phyloP scores from a whole-genome alignment of 1,284 basidiomycete genomes.

The Psilocybe mexicana region DNA sequence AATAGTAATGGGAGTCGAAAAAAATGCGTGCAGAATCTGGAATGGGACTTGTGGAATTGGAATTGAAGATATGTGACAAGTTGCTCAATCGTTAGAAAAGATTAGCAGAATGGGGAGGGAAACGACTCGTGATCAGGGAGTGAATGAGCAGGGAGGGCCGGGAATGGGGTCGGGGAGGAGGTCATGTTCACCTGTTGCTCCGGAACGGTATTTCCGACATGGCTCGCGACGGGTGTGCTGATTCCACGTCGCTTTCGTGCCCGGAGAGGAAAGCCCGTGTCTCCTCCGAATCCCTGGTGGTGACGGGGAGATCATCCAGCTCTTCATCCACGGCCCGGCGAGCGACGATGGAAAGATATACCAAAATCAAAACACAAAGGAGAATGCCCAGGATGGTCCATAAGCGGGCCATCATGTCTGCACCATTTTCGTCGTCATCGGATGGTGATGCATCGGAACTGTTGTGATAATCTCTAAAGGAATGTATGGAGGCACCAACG shows the following conservation, averaged over 20 bases:
- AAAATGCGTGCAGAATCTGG: background rate
- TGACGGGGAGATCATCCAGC: constrained; percentile 52
- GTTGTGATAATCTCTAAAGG: constrained; percentile 70
- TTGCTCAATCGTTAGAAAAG: too few species aligned
- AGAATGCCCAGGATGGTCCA: constrained; percentile 71
- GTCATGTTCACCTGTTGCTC: constrained; percentile 24
- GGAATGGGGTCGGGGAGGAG: constrained; percentile 24
- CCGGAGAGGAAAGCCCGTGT: constrained; percentile 43
- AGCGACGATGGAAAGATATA: constrained; percentile 81
- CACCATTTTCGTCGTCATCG: constrained; percentile 41
- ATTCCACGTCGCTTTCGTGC: constrained; percentile 32
- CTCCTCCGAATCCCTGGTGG: constrained; percentile 46
- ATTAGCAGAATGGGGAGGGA: background rate
- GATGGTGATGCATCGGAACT: constrained; percentile 29
- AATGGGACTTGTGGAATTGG: constrained; percentile 1
- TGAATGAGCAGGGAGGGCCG: background rate
- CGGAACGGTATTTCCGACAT: constrained; percentile 43
- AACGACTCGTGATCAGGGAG: constrained; percentile 11
- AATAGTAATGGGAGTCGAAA: too few species aligned
- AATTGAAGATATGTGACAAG: constrained; percentile 5
- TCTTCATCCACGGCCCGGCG: constrained; percentile 81
- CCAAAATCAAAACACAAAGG: constrained; percentile 74
- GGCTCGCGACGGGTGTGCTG: constrained; percentile 26
- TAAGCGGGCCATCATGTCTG: constrained; percentile 56
- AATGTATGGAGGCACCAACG: constrained; percentile 80